Conservation (phyloP, 2,329 filamentous ascomycete genomes). For the Capronia epimyces region DNA sequence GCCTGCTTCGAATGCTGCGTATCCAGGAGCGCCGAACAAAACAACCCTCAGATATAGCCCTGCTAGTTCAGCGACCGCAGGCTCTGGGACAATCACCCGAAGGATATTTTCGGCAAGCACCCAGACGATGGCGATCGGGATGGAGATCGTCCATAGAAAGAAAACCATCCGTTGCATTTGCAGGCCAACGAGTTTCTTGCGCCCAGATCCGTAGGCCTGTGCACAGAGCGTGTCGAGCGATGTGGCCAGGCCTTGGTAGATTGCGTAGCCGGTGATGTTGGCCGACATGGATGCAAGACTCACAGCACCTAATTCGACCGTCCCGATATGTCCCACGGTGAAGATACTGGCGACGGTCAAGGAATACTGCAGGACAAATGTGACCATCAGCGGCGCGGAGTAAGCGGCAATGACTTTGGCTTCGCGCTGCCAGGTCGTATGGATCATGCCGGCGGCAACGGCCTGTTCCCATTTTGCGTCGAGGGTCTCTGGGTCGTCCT, state of each 20-base stretch:
- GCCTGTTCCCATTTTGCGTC: constrained; percentile 80
- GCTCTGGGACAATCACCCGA: constrained; percentile 63
- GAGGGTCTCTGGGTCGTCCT: constrained; percentile 52
- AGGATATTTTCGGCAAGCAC: constrained; percentile 62
- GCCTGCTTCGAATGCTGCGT: constrained; percentile 67
- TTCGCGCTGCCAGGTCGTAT: constrained; percentile 88
- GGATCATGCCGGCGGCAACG: constrained; percentile 71
- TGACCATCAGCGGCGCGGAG: constrained; percentile 64
- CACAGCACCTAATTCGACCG: constrained; percentile 61
- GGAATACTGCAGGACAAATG: constrained; percentile 75
- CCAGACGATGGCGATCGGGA: constrained; percentile 70
- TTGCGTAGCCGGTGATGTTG: constrained; percentile 70
- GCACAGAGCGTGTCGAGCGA: constrained; percentile 87
- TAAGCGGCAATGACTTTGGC: constrained; percentile 71
- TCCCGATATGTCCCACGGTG: constrained; percentile 69
- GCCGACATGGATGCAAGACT: constrained; percentile 71
- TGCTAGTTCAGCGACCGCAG: constrained; percentile 63
- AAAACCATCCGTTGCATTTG: constrained; percentile 76
- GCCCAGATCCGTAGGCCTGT: constrained; percentile 88
- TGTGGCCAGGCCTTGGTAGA: constrained; percentile 71
- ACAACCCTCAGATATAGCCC: constrained; percentile 68
- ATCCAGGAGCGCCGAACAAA: constrained; percentile 66
- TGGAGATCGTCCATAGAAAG: constrained; percentile 66
- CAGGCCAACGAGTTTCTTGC: constrained; percentile 78
- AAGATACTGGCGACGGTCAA: constrained; percentile 78